A percentile compares a stretch with the other conserved stretches of the same genome.
Evolutionary conservation across 2,329 filamentous ascomycete genomes (phyloP).

Genomic region (Cercospora sp.): DNA sequence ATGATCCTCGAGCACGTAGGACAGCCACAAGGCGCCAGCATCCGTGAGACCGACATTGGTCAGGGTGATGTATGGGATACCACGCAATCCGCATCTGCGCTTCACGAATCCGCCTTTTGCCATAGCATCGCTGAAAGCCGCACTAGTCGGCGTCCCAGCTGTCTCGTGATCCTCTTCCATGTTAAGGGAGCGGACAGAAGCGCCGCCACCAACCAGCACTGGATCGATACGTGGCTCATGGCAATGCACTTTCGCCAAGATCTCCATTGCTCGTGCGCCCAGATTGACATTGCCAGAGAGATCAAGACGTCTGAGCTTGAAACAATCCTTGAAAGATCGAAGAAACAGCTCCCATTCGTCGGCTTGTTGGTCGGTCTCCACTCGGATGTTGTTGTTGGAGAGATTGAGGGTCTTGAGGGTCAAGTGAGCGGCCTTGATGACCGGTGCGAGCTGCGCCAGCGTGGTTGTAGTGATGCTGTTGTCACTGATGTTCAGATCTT

Average conservation of each 20-base stretch:
- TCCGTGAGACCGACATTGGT: conserved; percentile 40
- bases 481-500: conserved; percentile 48
- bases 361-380: conserved; percentile 42
- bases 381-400: conserved; percentile 47
- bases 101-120: conserved; percentile 21
- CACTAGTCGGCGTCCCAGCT: conserved; percentile 8
- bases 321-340: conserved; percentile 45
- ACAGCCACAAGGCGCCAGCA: conserved; percentile 44
- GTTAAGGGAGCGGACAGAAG: conserved; percentile 31
- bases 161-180: conserved; percentile 14
- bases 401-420: conserved; percentile 51
- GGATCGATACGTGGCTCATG: conserved; percentile 37
- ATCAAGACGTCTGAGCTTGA: conserved; percentile 47
- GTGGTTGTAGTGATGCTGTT: conserved; percentile 48
- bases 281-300: conserved; percentile 47
- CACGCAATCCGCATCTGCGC: conserved; percentile 41
- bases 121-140: conserved; percentile 20
- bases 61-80: conserved; percentile 44
- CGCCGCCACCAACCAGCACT: conserved; percentile 29
- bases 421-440: conserved; percentile 45
- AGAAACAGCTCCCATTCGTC: conserved; percentile 48
- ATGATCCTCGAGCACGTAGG: conserved; percentile 43
- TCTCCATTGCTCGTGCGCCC: conserved; percentile 48
- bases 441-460: conserved; percentile 44
- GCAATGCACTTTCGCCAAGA: conserved; percentile 46